Conservation (phyloP, 2,329 filamentous ascomycete genomes). For the Lachnellula arida region DNA sequence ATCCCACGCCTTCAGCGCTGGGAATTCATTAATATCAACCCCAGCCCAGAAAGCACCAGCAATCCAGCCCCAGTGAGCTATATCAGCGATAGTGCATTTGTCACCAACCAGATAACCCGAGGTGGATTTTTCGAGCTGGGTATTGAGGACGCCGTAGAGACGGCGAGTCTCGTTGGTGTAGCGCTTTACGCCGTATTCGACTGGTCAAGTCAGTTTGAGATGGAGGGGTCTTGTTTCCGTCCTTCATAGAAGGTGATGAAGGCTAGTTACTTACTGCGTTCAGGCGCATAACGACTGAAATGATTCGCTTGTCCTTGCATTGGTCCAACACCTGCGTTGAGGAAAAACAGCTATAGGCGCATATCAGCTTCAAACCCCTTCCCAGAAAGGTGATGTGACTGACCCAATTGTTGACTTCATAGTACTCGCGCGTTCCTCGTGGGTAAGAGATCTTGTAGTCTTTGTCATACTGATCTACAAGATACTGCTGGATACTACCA, state of each 20-base stretch:
- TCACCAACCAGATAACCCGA: constrained; percentile 62
- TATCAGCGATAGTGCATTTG: constrained; percentile 70
- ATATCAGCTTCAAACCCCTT: constrained; percentile 1
- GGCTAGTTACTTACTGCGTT: constrained; percentile 45
- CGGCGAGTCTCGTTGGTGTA: constrained; percentile 82
- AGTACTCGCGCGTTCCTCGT: constrained; percentile 65
- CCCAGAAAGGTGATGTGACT: constrained; percentile 13
- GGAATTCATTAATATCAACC: constrained; percentile 70
- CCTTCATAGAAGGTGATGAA: neutral
- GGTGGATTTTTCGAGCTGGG: constrained; percentile 55
- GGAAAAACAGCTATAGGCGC: constrained; percentile 51
- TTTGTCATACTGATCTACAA: constrained; percentile 74
- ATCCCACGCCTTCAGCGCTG: constrained; percentile 71
- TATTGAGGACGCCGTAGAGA: constrained; percentile 73
- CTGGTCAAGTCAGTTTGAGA: neutral
- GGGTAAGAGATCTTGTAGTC: constrained; percentile 82
- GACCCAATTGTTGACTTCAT: constrained; percentile 76
- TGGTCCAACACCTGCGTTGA: constrained; percentile 75
- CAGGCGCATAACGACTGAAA: constrained; percentile 76
- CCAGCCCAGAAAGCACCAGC: constrained; percentile 41
- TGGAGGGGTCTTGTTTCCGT: no score
- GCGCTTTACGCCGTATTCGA: constrained; percentile 75
- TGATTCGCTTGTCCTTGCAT: constrained; percentile 86
- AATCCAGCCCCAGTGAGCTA: constrained; percentile 48
- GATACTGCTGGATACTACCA: constrained; percentile 78